Evolutionary conservation across 148 eudicot species (phyloP), one percentile per base, ranked within the genome.

Genomic region (Spergularia bocconei): DNA sequence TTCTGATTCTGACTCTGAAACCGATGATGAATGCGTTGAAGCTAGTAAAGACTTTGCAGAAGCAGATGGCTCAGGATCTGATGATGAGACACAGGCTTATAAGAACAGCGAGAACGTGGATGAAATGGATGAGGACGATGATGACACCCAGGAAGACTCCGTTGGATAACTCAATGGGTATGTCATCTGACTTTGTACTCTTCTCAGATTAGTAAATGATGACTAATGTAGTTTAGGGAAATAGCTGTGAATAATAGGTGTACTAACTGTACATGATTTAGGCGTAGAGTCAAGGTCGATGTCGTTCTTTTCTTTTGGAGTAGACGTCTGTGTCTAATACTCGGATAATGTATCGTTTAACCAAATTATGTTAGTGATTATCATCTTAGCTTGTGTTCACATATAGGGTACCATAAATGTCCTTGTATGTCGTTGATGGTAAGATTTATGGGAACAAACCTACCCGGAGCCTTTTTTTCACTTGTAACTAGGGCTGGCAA

Each of bases 71-170:
- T 74, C 78, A 13, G 72, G 67, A 20, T 87, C 91, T 11, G 92
- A 92, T 81, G 88, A 77, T 29, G 92, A 92, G 79, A 85, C 86
- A 1, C 78, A 81, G 84, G 90, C 84, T 44, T 67, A 66, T 58
- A 73, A 81, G 57, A 75, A 63, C 72, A 74, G 68, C 47, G 78
- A 73, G 17, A n/a, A 59, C 7, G 87, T 67, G 50, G 82, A 79
- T 74, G 83, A 72, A 65, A 83, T 90, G 86, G 86, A 85, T 25
- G 97, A 76, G 63, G 87, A 81, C 67, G 87, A 86, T 80, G 98
- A 91, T 77, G 84, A 66, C 77, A 93, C 95, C 7, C 85, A 84
- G 60, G 95, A 85, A 77, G 98, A 93, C 83, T 93, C 94, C 4
- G 76, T 84, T 16, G 89, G 88, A 75, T 88, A 78, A 64, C 38